These are phyloP conservation scores for Daldinia sp. DNA, from an alignment of 2,329 filamentous ascomycete genomes.

Conservation along the genomic window DNA sequence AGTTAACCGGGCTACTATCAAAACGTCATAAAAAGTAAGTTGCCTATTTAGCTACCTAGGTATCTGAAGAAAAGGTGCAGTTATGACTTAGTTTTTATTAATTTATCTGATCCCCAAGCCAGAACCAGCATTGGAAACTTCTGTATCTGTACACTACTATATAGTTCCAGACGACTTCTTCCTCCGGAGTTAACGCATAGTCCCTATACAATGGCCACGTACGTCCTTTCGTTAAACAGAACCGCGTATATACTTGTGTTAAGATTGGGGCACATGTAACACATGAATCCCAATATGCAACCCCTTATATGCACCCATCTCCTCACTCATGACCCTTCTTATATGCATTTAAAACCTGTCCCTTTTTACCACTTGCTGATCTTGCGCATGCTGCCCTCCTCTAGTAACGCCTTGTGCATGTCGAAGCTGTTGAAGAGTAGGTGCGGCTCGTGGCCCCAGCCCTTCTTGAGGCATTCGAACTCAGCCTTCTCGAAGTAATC, in stretches of 20 bases:
- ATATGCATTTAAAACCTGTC: not conserved
- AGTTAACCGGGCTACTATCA: no score
- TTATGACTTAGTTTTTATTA: not conserved
- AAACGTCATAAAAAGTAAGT: no score
- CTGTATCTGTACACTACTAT: not conserved
- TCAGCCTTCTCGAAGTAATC: conserved; percentile 90
- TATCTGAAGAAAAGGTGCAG: not conserved
- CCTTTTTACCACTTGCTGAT: conserved; percentile 70
- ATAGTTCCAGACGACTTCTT: not conserved
- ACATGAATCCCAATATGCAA: not conserved
- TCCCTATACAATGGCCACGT: not conserved
- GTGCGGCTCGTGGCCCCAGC: conserved; percentile 91
- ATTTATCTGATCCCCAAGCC: not conserved
- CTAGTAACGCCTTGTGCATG: conserved; percentile 85
- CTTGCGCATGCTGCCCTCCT: conserved; percentile 89
- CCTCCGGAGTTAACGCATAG: not conserved
- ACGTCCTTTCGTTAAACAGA: not conserved
- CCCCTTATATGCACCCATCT: not conserved
- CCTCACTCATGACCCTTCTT: not conserved
- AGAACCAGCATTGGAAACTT: not conserved
- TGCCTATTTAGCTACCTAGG: not conserved
- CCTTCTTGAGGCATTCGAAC: conserved; percentile 85
- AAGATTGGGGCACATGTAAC: not conserved
- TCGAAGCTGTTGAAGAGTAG: conserved; percentile 88
- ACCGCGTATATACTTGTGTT: conserved; percentile 1